Evolutionary conservation across 371 early-diverging fungal species (phyloP), one percentile per base, ranked within the genome.

Genomic region (Haplosporangium sp.): DNA sequence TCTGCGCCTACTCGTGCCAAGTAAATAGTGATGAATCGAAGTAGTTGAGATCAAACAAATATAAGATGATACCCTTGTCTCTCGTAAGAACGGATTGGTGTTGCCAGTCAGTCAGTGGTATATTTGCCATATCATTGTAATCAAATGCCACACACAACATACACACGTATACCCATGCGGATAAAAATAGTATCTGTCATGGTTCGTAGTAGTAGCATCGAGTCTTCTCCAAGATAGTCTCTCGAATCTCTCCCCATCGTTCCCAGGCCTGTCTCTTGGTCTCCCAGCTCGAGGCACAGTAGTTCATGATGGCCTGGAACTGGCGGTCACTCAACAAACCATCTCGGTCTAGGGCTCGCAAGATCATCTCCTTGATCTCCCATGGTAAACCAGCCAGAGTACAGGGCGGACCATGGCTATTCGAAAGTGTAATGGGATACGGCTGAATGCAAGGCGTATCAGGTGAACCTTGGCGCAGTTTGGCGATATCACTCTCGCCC

Each of bases 341-440:
- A 20, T 72, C 51, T 14, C 23, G 62, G 53, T 79, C 79, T 54
- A 79, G 42, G 1, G 46, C 42, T 14, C 65, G 60, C 36, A 79
- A 56, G 42, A 79, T 79, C 73, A 72, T 72, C 55, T 69, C 79
- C 59, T 79, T 72, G 46, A 79, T 62, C 61, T 79, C 79, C 72
- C 72, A 79, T 0, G 79, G 79, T 7, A 79, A 20, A 1, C 65
- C 57, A 1, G 73, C 68, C 10, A 79, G 64, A 9, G 73, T 68
- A 2, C 69, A 64, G 16, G 59, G 53, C 6, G 62, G 67, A 1
- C 58, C 45, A 3, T 52, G 54, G 11, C 55, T 16, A 20, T 50
- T 54, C 42, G 29, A 54, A 18, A 54, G 36, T 6, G 2, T n/a
- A 14, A 54, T 6, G 11, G 56, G 41, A 20, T 37, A 56, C 38